Conservation (phyloP, 495 filamentous ascomycete genomes). For the Sabuloglossum arenarium region DNA sequence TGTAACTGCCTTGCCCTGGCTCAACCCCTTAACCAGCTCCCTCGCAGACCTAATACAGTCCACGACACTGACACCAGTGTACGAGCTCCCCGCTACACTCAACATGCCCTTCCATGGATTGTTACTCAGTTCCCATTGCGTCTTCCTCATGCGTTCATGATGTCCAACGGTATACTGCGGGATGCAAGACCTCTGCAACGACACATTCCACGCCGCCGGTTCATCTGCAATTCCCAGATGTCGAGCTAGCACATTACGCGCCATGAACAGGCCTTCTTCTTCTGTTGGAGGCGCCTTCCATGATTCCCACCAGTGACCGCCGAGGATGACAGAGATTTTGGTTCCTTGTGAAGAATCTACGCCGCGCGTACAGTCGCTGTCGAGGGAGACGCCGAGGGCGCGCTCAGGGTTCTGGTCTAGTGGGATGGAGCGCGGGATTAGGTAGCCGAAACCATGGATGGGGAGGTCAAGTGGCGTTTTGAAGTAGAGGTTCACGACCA, state of each 20-base stretch:
- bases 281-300: conserved; percentile 36
- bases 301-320: conserved; percentile 78
- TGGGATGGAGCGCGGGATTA: conserved; percentile 55
- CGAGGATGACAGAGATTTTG: conserved; percentile 87
- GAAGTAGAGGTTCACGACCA: conserved; percentile 84
- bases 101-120: conserved; percentile 39
- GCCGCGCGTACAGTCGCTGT: conserved; percentile 39
- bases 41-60: conserved; percentile 38
- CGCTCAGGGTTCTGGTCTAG: conserved; percentile 58
- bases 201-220: conserved; percentile 32
- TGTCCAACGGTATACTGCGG: conserved; percentile 80
- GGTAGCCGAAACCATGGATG: conserved; percentile 67
- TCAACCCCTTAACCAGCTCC: conserved; percentile 15
- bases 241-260: conserved; percentile 40
- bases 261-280: conserved; percentile 43
- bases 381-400: conserved; percentile 81
- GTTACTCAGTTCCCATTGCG: conserved; percentile 29
- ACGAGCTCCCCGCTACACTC: conserved; percentile 62
- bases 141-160: conserved; percentile 32
- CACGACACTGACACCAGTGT: conserved; percentile 38
- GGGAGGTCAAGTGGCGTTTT: conserved; percentile 34
- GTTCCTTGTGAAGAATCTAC: conserved; percentile 42
- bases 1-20: background rate
- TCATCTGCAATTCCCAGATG: conserved; percentile 49
- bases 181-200: conserved; percentile 57